phyloP scores from a whole-genome alignment of 2,329 filamentous ascomycete genomes.

The Scytalidium sp. region DNA sequence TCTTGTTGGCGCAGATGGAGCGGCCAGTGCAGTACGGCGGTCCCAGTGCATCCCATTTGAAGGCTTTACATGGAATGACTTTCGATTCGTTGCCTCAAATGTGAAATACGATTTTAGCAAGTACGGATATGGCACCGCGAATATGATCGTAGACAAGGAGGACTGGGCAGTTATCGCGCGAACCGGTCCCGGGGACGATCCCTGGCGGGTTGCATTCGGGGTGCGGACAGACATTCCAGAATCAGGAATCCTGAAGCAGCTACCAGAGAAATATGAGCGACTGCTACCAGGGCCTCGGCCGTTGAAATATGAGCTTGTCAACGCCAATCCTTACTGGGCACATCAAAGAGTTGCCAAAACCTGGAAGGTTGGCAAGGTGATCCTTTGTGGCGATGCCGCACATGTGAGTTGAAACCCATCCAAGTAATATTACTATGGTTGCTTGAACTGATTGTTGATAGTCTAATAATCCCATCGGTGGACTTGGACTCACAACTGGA shows the following conservation, averaged over 20 bases:
- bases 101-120: slow-evolving; percentile 1
- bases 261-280: neutral
- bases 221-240: neutral
- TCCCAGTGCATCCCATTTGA: slow-evolving; percentile 1
- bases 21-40: slow-evolving; percentile 1
- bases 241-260: neutral
- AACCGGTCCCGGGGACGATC: neutral
- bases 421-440: neutral
- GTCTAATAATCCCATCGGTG: slow-evolving; percentile 31
- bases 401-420: slow-evolving; percentile 33
- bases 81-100: slow-evolving; percentile 3
- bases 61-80: slow-evolving; percentile 5
- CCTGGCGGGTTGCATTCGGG: slow-evolving; percentile 5
- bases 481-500: slow-evolving; percentile 44
- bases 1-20: slow-evolving; percentile 4
- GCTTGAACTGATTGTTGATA: neutral
- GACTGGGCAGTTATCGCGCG: slow-evolving; percentile 3
- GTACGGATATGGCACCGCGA: slow-evolving; percentile 1
- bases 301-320: slow-evolving; percentile 15
- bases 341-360: slow-evolving; percentile 57
- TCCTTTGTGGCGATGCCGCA: slow-evolving; percentile 59
- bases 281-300: slow-evolving; percentile 14
- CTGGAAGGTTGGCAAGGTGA: slow-evolving; percentile 54
- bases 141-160: slow-evolving; percentile 2
- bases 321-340: slow-evolving; percentile 56